A percentile compares a stretch with the other conserved stretches of the same genome.
Evolutionary conservation across 2,329 filamentous ascomycete species (phyloP).

Genomic region (Volutella citrinella): DNA sequence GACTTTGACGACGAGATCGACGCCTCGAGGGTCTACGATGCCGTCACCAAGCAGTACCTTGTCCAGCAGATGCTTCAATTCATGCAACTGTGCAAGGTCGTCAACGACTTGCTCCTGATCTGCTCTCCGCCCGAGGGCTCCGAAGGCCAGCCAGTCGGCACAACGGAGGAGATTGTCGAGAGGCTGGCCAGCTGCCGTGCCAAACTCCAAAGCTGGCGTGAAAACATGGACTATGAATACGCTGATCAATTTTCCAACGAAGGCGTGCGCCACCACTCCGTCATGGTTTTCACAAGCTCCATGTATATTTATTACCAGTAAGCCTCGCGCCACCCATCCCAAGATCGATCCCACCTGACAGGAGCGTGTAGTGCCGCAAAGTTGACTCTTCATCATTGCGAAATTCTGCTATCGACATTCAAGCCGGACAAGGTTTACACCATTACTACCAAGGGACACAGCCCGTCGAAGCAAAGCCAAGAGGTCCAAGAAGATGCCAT

Average conservation of each 20-base stretch:
- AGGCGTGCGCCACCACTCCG: constrained; percentile 3
- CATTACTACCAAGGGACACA: too few relatives aligned
- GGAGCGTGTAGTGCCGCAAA: constrained; percentile 10
- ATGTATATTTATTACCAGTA: constrained; percentile 17
- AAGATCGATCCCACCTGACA: not conserved
- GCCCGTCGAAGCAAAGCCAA: too few relatives aligned
- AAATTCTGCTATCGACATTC: constrained; percentile 9
- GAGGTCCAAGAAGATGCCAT: too few relatives aligned
- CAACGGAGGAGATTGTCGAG: too few relatives aligned
- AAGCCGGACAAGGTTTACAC: too few relatives aligned
- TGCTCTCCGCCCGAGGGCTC: too few relatives aligned
- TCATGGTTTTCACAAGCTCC: constrained; percentile 9
- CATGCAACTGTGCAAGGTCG: constrained; percentile 10
- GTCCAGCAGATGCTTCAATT: constrained; percentile 10
- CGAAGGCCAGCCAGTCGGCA: too few relatives aligned
- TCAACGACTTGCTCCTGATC: constrained; percentile 1
- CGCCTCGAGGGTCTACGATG: constrained; percentile 5
- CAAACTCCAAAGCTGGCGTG: too few relatives aligned
- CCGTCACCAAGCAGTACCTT: constrained; percentile 7
- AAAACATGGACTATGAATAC: constrained; percentile 3
- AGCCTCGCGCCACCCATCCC: not conserved
- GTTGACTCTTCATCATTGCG: constrained; percentile 10
- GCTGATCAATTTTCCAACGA: constrained; percentile 7
- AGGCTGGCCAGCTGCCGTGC: too few relatives aligned
- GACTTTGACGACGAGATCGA: constrained; percentile 10